These are phyloP conservation scores for Sherardia arvensis DNA, from an alignment of 257 asterid genomes.

Conservation along the genomic window DNA sequence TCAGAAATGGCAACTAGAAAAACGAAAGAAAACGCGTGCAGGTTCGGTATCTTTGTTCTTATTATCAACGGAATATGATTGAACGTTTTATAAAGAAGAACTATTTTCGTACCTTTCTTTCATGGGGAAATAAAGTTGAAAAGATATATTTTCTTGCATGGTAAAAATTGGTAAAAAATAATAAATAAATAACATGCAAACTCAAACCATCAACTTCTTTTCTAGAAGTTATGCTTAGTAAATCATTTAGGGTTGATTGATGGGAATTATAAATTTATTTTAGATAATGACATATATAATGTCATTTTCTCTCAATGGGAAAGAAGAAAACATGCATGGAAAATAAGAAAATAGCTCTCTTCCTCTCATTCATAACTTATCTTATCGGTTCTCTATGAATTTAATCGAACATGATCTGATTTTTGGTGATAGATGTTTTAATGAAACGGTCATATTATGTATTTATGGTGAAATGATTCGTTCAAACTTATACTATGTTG, in stretches of 20 bases:
- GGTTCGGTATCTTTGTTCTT: neutral
- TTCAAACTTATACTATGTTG: too few relatives aligned
- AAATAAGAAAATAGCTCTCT: neutral
- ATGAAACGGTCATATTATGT: too few relatives aligned
- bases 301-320: neutral
- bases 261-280: neutral
- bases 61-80: neutral
- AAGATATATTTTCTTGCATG: neutral
- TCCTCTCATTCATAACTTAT: neutral
- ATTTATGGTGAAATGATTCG: too few relatives aligned
- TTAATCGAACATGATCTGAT: too few relatives aligned
- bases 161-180: too few relatives aligned
- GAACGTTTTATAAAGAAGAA: neutral
- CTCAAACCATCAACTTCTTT: neutral
- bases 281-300: neutral
- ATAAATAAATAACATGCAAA: too few relatives aligned
- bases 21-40: neutral
- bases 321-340: neutral
- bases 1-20: neutral
- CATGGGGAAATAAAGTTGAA: neutral
- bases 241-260: neutral
- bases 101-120: neutral
- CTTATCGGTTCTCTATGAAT: neutral
- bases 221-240: neutral
- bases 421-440: too few relatives aligned